A percentile compares a stretch with the other conserved stretches of the same genome.
phyloP scores from a whole-genome alignment of 768 basidiomycete species.

The Hydnum rufescens region DNA sequence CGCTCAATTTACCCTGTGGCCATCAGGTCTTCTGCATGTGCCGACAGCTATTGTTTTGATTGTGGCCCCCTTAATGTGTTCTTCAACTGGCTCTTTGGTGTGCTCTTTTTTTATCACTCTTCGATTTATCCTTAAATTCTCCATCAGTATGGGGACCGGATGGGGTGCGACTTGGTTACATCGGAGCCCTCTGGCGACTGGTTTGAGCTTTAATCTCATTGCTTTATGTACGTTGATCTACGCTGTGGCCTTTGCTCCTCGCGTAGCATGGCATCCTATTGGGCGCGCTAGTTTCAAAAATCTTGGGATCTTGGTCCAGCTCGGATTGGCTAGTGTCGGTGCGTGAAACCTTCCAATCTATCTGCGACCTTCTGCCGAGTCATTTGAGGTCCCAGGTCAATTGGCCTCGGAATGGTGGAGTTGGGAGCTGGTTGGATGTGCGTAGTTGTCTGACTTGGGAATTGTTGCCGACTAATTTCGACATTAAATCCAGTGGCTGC shows the following conservation, averaged over 20 bases:
- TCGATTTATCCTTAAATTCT: neutral
- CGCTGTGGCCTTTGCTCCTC: slow-evolving; percentile 38
- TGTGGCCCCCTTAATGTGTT: slow-evolving; percentile 72
- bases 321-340: slow-evolving; percentile 73
- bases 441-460: slow-evolving; percentile 13
- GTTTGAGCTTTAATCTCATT: slow-evolving; percentile 77
- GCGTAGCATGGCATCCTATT: slow-evolving; percentile 67
- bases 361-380: neutral
- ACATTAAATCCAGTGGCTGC: slow-evolving; percentile 25
- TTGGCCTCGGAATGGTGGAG: slow-evolving; percentile 93
- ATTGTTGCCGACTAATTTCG: slow-evolving; percentile 1
- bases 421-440: slow-evolving; percentile 64
- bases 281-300: slow-evolving; percentile 41
- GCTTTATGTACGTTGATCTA: slow-evolving; percentile 40
- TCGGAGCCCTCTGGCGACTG: slow-evolving; percentile 86
- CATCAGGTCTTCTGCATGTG: slow-evolving; percentile 53
- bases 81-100: slow-evolving; percentile 73
- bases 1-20: neutral
- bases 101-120: slow-evolving; percentile 6
- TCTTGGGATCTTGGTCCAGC: slow-evolving; percentile 44
- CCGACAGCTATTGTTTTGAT: slow-evolving; percentile 69
- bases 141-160: slow-evolving; percentile 9
- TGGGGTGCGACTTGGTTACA: slow-evolving; percentile 57
- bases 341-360: neutral
- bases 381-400: slow-evolving; percentile 27